phyloP scores from a whole-genome alignment of 768 basidiomycete genomes.

The Termitomyces sp. region DNA sequence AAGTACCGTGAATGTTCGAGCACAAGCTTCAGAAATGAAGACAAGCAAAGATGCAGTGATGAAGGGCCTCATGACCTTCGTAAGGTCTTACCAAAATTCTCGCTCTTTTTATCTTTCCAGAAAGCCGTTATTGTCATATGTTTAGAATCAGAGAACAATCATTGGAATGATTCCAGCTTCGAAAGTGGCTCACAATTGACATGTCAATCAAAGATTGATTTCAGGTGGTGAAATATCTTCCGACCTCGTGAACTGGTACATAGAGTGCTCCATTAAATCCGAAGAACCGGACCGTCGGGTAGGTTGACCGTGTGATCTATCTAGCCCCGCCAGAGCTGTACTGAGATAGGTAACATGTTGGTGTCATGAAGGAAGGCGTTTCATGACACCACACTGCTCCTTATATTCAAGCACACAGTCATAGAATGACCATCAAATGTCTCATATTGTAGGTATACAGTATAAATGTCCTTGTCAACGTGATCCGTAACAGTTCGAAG shows the following conservation, averaged over 20 bases:
- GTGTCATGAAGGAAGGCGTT: not conserved
- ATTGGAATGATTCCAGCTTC: not conserved
- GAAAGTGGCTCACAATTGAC: not conserved
- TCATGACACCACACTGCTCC: not conserved
- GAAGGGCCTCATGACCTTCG: slow-evolving; percentile 21
- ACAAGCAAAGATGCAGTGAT: slow-evolving; percentile 14
- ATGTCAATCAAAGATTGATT: not conserved
- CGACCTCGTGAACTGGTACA: slow-evolving; percentile 5
- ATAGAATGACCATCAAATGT: slow-evolving; percentile 26
- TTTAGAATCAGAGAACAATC: not conserved
- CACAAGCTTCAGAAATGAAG: slow-evolving; percentile 23
- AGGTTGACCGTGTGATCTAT: not conserved
- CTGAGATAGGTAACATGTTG: not conserved
- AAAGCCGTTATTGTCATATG: not conserved
- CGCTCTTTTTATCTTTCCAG: not conserved
- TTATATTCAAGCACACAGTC: not conserved
- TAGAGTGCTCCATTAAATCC: not conserved
- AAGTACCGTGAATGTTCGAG: slow-evolving; percentile 50
- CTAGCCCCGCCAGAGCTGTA: too few relatives aligned
- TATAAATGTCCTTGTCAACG: slow-evolving; percentile 36
- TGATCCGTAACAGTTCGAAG: slow-evolving; percentile 27
- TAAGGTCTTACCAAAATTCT: not conserved
- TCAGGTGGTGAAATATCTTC: not conserved
- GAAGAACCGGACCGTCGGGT: not conserved
- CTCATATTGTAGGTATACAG: slow-evolving; percentile 38